Percentiles rank a stretch among this genome's conserved stretches.
Evolutionary conservation across 2,329 filamentous ascomycete genomes (phyloP).

Genomic region (Claviceps paspali): DNA sequence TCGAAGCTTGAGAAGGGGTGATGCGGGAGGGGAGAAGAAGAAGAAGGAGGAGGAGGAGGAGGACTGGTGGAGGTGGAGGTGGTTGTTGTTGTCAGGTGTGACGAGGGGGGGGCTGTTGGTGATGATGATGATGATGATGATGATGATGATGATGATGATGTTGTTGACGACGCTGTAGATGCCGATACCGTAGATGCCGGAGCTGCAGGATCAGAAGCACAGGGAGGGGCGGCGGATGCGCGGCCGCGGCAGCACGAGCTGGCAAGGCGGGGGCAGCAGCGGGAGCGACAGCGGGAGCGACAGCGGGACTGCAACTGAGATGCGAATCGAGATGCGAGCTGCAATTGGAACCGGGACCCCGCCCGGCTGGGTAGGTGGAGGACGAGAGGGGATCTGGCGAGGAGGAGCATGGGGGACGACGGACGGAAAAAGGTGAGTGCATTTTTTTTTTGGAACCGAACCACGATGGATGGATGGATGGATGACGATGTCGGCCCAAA

Average conservation of each 20-base stretch:
- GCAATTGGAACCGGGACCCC: background rate
- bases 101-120: background rate
- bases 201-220: background rate
- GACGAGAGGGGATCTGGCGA: constrained; percentile 3
- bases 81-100: too few relatives aligned
- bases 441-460: too few relatives aligned
- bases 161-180: background rate
- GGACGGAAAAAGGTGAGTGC: too few relatives aligned
- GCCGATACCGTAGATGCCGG: background rate
- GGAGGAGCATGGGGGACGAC: too few relatives aligned
- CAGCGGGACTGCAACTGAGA: background rate
- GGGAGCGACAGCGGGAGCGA: too few relatives aligned
- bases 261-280: too few relatives aligned
- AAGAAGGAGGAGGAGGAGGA: background rate
- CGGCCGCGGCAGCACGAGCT: constrained; percentile 4
- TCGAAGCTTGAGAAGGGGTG: constrained; percentile 1
- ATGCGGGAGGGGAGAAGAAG: background rate
- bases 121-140: background rate
- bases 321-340: background rate
- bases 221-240: too few relatives aligned
- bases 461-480: too few relatives aligned
- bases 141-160: background rate
- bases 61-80: too few relatives aligned
- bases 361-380: background rate
- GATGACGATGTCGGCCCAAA: too few relatives aligned